These are phyloP conservation scores for Cercospora berteroae DNA, from an alignment of 2,329 filamentous ascomycete species.

Conservation along the genomic window DNA sequence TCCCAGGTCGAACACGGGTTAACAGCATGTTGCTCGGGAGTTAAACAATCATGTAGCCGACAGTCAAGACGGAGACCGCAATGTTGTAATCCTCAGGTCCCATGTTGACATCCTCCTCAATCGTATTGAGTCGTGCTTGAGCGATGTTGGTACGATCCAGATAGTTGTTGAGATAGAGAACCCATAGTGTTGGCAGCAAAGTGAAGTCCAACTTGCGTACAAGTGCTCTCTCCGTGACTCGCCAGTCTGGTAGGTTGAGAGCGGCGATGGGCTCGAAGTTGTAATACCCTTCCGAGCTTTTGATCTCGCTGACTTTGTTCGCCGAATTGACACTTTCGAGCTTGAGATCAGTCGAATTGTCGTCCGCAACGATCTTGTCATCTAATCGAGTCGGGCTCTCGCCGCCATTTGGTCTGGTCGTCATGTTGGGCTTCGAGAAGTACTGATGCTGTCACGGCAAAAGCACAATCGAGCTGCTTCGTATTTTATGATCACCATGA, in stretches of 20 bases:
- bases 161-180: constrained; percentile 1
- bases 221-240: constrained; percentile 1
- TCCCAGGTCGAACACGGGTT: constrained; percentile 42
- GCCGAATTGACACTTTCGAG: neutral
- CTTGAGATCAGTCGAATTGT: neutral
- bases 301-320: neutral
- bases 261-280: constrained; percentile 4
- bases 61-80: neutral
- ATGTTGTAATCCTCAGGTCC: constrained; percentile 9
- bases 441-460: neutral
- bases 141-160: constrained; percentile 14
- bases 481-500: neutral
- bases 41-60: constrained; percentile 29
- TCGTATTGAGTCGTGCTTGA: neutral
- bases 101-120: constrained; percentile 5
- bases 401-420: neutral
- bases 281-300: neutral
- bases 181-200: constrained; percentile 5
- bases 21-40: constrained; percentile 46
- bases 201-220: constrained; percentile 6
- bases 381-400: neutral
- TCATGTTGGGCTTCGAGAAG: neutral
- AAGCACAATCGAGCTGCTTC: neutral
- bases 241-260: constrained; percentile 3
- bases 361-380: neutral